Percentiles rank a stretch among this genome's conserved stretches.
phyloP scores from a whole-genome alignment of 352 stramenopile species.

The Phytophthora crassamura region DNA sequence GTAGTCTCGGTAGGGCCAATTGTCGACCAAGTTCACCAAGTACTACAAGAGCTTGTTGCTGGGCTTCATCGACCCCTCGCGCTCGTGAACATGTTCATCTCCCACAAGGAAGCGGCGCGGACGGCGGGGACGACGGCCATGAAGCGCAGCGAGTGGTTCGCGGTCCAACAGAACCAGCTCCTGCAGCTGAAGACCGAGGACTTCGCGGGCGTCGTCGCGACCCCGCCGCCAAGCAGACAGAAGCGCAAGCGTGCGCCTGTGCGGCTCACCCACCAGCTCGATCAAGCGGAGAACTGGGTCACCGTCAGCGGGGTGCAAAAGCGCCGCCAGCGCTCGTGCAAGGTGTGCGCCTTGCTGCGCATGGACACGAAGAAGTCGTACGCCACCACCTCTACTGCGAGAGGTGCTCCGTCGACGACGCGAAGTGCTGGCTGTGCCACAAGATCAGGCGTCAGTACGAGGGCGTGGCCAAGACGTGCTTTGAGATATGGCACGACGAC shows the following conservation, averaged over 20 bases:
- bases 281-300: constrained; percentile 4
- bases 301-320: neutral
- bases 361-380: constrained; percentile 23
- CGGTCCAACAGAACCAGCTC: constrained; percentile 6
- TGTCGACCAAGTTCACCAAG: constrained; percentile 13
- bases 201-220: neutral
- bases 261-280: neutral
- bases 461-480: constrained; percentile 24
- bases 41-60: constrained; percentile 35
- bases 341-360: constrained; percentile 4
- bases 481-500: constrained; percentile 27
- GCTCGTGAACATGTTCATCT: constrained; percentile 2
- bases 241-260: constrained; percentile 1
- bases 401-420: constrained; percentile 19
- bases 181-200: constrained; percentile 5
- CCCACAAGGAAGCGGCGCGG: neutral
- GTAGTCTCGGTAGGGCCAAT: no score
- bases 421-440: constrained; percentile 26
- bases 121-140: neutral
- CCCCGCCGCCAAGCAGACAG: neutral
- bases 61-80: neutral
- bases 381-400: constrained; percentile 27
- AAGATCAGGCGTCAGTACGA: constrained; percentile 16
- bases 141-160: constrained; percentile 5
- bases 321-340: neutral